These are phyloP conservation scores for Datisca glomerata DNA, from an alignment of 306 rosid species.

Conservation along the genomic window DNA sequence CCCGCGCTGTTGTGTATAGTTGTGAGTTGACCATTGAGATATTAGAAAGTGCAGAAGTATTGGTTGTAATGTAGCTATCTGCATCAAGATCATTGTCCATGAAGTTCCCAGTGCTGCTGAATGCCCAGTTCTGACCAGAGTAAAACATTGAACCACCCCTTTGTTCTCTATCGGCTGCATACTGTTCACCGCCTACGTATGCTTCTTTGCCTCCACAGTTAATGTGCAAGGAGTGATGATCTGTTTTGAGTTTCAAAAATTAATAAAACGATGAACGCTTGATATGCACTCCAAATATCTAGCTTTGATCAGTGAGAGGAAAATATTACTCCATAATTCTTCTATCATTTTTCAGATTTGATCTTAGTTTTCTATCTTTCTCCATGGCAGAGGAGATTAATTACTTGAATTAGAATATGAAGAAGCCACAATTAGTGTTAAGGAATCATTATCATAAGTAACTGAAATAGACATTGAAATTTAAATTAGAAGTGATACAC, in stretches of 20 bases:
- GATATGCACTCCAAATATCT: no score
- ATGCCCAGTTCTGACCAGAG: constrained; percentile 53
- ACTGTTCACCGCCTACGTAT: constrained; percentile 25
- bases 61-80: constrained; percentile 48
- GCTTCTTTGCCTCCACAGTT: constrained; percentile 85
- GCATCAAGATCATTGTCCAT: constrained; percentile 73
- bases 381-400: no score
- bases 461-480: no score
- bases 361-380: no score
- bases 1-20: constrained; percentile 61
- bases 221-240: constrained; percentile 40
- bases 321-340: no score
- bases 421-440: no score
- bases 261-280: no score
- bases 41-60: constrained; percentile 47
- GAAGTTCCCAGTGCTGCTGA: constrained; percentile 86
- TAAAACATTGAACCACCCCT: constrained; percentile 66
- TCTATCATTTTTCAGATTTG: constrained; percentile 2
- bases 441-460: no score
- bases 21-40: constrained; percentile 27
- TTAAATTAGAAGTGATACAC: constrained; percentile 14
- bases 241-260: constrained; percentile 28
- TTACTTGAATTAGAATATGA: no score
- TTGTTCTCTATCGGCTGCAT: constrained; percentile 55
- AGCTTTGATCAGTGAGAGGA: no score